Evolutionary conservation across 2,329 filamentous ascomycete species (phyloP), one percentile per base, ranked within the genome.

Genomic region (Clarireedia paspali): DNA sequence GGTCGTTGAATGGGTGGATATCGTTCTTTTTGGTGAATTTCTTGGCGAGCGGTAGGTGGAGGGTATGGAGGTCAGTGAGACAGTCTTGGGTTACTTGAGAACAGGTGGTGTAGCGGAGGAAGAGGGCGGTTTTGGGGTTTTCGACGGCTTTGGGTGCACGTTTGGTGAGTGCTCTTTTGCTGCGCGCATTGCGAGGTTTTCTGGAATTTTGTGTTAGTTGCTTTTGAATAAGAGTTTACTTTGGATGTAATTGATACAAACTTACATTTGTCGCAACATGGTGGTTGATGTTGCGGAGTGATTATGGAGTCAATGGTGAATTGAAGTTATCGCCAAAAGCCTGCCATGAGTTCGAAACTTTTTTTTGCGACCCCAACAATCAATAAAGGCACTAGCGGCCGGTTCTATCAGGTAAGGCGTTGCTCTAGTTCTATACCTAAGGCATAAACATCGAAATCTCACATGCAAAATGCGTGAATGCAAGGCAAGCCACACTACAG

Each of bases 11-110:
- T 2, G 94, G 94, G 72, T 94, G 91, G 66, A 96, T 87, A 64
- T 84, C 80, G 73, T 99, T 99, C 78, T 97, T 97, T 81, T 97
- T 99, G 73, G 84, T 89, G 76, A 99, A 96, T 64, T 91, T 91
- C 72, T 95, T 87, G 62, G 86, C 85, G 59, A 92, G 80, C 2
- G 91, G 91, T 67, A 88, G 85, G 66, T 92, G 91, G 68, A 99
- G 78, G 49, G 89, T 82, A 73, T 90, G 83, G 56, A 99, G 81
- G 67, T 96, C 94, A 63, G 84, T 87, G 60, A 96, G 78, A 57
- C 90, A 89, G 65, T 92, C 86, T 73, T 95, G 85, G 56, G 91
- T 78, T 49, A 94, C 76, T 66, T 92, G 85, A 47, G 89, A 92
- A 70, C 89, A 92, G 70, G 84, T 87, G 51, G 88, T 90, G 67